Conservation (phyloP, 2,329 filamentous ascomycete species). For the Fusarium neocosmosporiellum region DNA sequence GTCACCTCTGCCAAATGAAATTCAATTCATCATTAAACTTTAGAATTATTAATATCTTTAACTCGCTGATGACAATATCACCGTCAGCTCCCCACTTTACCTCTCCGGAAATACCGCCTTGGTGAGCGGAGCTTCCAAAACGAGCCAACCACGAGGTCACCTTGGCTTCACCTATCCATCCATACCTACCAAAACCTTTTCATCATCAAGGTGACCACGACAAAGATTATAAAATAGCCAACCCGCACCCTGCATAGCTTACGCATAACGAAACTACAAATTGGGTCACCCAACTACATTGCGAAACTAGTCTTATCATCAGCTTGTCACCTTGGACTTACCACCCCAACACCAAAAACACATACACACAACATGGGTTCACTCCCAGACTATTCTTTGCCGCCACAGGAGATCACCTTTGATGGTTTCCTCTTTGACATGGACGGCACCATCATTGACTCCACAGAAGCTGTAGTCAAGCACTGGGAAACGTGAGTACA, state of each 20-base stretch:
- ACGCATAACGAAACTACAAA: background rate
- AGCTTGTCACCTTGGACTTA: background rate
- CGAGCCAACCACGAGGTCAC: conserved; percentile 12
- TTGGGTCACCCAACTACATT: background rate
- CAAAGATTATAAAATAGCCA: background rate
- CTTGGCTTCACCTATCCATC: conserved; percentile 5
- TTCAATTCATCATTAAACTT: background rate
- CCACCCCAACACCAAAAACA: background rate
- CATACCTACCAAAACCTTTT: background rate
- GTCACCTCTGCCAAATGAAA: background rate
- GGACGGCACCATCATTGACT: conserved; percentile 88
- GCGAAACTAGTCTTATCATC: background rate
- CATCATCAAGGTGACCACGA: background rate
- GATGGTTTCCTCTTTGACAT: conserved; percentile 76
- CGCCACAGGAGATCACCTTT: conserved; percentile 61
- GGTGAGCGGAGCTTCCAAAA: conserved; percentile 44
- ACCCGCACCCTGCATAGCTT: background rate
- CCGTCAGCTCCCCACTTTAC: conserved; percentile 14
- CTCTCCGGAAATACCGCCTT: background rate
- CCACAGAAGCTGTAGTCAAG: conserved; percentile 79
- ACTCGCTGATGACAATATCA: background rate
- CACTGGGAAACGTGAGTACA: conserved; percentile 75
- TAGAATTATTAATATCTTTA: background rate
- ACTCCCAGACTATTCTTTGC: conserved; percentile 53
- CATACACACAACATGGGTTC: conserved; percentile 47